Conservation (phyloP, 805 yeast species). For the Candida quercuum region DNA sequence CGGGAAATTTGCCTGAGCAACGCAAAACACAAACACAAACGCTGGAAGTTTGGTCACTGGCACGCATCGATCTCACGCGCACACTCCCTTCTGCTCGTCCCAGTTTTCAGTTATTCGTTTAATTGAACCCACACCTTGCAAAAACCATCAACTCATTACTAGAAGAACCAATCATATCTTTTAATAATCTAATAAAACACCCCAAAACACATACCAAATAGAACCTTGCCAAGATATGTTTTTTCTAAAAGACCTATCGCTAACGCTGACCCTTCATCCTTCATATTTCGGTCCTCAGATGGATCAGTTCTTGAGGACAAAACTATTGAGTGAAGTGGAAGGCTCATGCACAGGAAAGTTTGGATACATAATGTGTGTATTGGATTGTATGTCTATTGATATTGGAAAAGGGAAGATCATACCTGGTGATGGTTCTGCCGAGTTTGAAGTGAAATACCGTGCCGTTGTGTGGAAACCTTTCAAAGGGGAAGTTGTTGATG, state of each 20-base stretch:
- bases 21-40: background rate
- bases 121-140: no score
- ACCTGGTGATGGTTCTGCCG: conserved; percentile 92
- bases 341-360: conserved; percentile 99
- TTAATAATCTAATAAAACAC: background rate
- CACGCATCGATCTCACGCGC: background rate
- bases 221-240: conserved; percentile 31
- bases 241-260: conserved; percentile 76
- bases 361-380: conserved; percentile 93
- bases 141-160: background rate
- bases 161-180: background rate
- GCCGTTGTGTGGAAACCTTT: conserved; percentile 99
- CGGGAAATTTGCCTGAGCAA: no score
- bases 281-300: conserved; percentile 97
- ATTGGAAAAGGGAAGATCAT: conserved; percentile 91
- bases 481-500: conserved; percentile 98
- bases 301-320: conserved; percentile 88
- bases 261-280: conserved; percentile 91
- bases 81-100: background rate
- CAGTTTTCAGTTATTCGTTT: no score
- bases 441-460: conserved; percentile 90
- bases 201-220: background rate
- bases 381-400: conserved; percentile 91
- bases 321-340: conserved; percentile 90
- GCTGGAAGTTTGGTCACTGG: conserved; percentile 1